Base-by-base conservation (phyloP, 306 rosid genomes). In the Prosopis cineraria region DNA sequence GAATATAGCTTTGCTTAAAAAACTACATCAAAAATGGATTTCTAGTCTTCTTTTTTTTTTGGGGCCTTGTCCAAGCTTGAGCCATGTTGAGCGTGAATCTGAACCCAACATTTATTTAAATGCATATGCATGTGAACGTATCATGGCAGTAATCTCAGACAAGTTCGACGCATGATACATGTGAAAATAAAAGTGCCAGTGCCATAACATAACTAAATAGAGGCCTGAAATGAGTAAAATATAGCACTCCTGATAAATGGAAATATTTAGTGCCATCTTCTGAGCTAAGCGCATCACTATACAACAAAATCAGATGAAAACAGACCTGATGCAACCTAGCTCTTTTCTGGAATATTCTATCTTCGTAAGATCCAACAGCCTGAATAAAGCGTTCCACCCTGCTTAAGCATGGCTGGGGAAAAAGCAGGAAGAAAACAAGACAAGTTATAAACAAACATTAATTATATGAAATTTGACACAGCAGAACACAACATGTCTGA, bases 281-380 rank as follows among this genome's bases (percentile, higher is more conserved):
- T 39, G 44, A 68, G 50, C 24, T 53, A 19, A 10, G 16, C 30
- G 50, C 31, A 72, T 72, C 47, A 20, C 13, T 24, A 22, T 0
- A 72, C 17, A 16, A 8, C 3, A 22, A 39, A 58, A 12, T 44
- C 47, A 45, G n/a, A 50, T 16, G 62, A 1, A 13, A 68, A 73
- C 75, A 79, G 53, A 96, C 99, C 99, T 90, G 97, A 79, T 96
- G 92, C 80, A 91, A 43, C 48, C 93, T 87, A 55, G 91, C 93
- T 83, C 99, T 90, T 88, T 93, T 96, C 83, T 90, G 97, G 81
- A 96, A 96, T 74, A 96, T 96, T 52, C 75, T 90, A 80, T 93
- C 99, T 79, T 96, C 99, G 47, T 83, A 91, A 59, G 93, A 79
- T 76, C 99, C 99, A 63, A 96, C 90, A 58, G 99, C 97, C 85